Percentiles rank a stretch among this genome's conserved stretches.
phyloP scores from a whole-genome alignment of 169 alveolate genomes.

The Plasmodium reichenowi region DNA sequence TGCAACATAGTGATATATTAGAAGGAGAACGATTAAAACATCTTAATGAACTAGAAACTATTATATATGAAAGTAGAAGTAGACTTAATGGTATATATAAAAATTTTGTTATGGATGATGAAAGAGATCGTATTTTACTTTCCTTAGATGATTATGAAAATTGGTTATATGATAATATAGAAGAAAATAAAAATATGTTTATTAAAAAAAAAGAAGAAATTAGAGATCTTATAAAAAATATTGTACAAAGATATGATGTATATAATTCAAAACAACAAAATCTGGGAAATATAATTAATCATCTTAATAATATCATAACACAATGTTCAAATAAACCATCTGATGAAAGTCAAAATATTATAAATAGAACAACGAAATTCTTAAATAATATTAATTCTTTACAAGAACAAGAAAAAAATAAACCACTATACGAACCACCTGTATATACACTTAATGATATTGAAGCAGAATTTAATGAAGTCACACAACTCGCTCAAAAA shows the following conservation, averaged over 20 bases:
- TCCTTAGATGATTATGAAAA: constrained; percentile 79
- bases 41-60: constrained; percentile 84
- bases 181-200: constrained; percentile 78
- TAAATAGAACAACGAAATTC: constrained; percentile 21
- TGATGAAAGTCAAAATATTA: constrained; percentile 80
- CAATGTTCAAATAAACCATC: constrained; percentile 78
- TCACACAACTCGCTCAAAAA: constrained; percentile 77
- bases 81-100: constrained; percentile 80
- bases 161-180: constrained; percentile 85
- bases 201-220: constrained; percentile 74
- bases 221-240: constrained; percentile 69
- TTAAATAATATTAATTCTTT: constrained; percentile 17
- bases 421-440: constrained; percentile 72
- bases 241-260: constrained; percentile 76
- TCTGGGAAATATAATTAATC: constrained; percentile 69
- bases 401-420: constrained; percentile 76
- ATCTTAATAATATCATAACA: constrained; percentile 66
- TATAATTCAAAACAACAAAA: constrained; percentile 78
- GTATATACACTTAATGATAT: constrained; percentile 78
- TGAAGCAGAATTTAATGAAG: constrained; percentile 78
- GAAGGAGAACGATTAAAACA: constrained; percentile 82
- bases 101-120: constrained; percentile 81
- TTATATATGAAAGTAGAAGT: constrained; percentile 80
- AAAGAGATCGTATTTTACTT: constrained; percentile 64
- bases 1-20: constrained; percentile 75